Base-by-base conservation (phyloP, 129 eudicot genomes). In the Logfia minima region DNA sequence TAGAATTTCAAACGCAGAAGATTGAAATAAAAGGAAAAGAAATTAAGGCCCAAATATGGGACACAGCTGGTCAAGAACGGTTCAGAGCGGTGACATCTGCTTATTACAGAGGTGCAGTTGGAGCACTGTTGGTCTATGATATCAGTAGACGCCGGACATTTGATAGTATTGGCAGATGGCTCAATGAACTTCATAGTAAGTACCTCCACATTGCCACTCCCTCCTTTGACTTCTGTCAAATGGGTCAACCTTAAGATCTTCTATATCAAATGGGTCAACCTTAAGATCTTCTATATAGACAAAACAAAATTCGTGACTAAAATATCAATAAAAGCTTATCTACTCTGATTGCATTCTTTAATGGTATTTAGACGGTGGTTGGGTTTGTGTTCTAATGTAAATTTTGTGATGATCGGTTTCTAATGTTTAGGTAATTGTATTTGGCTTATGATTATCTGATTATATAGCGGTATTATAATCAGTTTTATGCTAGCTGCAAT, bases 71-170 rank as follows among this genome's bases (percentile, higher is more conserved):
- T 51, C 98, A 92, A 84, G 98, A 92, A 80, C 88, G 98, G 68
- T 92, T 92, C 81, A 85, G 96, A 85, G 98, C 98, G 9, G 98
- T 92, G 64, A 92, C 98, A 11, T 92, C 98, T 72, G 98, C 98
- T 19, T 92, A 92, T 80, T 92, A 92, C 55, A 81, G 98, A 83
- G 98, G 98, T 66, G 98, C 98, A 0, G 98, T 92, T 83, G 98
- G 98, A 41, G 98, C 98, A 26, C 98, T 92, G 82, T 62, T 92
- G 82, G 98, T 92, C 26, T 92, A 92, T 79, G 98, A 92, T 81
- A 86, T 90, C 73, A 90, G 89, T 78, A 81, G 93, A 80, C 92
- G 93, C 34, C 96, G 77, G 70, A 92, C 98, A 24, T 92, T 92
- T 79, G 93, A 92, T 74, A 90, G 90, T 79, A 80, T 92, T 23